These are phyloP conservation scores for Xerocomellus amylosporus DNA, from an alignment of 768 basidiomycete genomes.

Conservation along the genomic window DNA sequence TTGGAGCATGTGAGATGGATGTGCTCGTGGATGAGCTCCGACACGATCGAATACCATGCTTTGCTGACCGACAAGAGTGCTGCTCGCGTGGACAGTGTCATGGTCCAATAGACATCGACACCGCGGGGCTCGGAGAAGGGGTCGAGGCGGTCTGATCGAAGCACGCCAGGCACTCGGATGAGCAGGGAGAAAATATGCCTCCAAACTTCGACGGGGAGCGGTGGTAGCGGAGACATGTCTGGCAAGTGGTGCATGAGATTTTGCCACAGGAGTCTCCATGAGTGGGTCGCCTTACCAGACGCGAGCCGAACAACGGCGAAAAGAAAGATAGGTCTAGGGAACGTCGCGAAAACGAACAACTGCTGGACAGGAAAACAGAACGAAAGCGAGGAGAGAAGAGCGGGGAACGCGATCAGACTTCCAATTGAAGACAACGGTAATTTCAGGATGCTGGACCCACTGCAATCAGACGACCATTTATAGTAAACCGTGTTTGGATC, in stretches of 20 bases:
- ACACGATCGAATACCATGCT: constrained; percentile 36
- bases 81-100: constrained; percentile 27
- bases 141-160: constrained; percentile 36
- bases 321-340: neutral
- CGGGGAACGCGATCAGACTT: neutral
- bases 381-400: neutral
- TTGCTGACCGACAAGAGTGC: constrained; percentile 38
- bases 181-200: constrained; percentile 37
- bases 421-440: neutral
- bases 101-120: constrained; percentile 31
- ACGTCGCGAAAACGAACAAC: neutral
- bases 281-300: neutral
- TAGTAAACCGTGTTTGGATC: constrained; percentile 30
- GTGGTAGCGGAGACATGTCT: constrained; percentile 20
- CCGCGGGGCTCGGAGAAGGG: constrained; percentile 38
- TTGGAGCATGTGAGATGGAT: constrained; percentile 36
- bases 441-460: constrained; percentile 12
- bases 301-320: neutral
- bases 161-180: constrained; percentile 34
- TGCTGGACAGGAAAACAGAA: neutral
- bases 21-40: constrained; percentile 41
- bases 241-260: constrained; percentile 1
- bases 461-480: constrained; percentile 21
- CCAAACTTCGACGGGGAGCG: constrained; percentile 41
- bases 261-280: neutral